Percentiles rank a stretch among this genome's conserved stretches.
phyloP scores from a whole-genome alignment of 139 green algal genomes.

The Chlorella sp. region DNA sequence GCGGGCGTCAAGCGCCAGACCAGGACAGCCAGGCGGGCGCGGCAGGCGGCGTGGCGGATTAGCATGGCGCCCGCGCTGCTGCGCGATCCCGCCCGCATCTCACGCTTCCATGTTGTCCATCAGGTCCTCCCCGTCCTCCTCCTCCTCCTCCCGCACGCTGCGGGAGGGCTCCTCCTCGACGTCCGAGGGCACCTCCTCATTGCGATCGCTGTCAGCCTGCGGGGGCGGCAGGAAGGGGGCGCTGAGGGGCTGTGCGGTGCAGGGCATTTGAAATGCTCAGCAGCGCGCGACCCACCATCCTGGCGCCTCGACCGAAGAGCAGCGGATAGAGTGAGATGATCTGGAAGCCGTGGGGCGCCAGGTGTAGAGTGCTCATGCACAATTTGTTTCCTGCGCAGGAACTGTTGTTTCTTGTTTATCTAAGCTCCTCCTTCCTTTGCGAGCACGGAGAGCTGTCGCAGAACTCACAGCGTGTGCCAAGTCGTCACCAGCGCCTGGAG shows the following conservation, averaged over 20 bases:
- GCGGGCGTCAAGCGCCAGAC: background rate
- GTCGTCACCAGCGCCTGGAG: no score
- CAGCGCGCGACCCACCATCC: no score
- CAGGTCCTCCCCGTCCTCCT: conserved; percentile 88
- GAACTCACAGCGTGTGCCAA: no score
- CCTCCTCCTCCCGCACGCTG: conserved; percentile 14
- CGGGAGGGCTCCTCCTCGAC: conserved; percentile 28
- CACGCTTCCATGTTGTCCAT: conserved; percentile 84
- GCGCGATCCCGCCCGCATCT: background rate
- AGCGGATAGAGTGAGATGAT: no score
- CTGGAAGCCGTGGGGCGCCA: no score
- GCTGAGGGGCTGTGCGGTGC: background rate
- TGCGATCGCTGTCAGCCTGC: conserved; percentile 31
- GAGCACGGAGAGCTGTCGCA: no score
- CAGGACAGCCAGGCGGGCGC: background rate
- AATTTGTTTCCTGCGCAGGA: no score
- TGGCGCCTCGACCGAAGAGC: no score
- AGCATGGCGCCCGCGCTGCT: background rate
- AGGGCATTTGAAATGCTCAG: background rate
- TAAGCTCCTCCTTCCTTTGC: no score
- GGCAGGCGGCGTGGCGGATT: background rate
- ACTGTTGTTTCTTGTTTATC: no score
- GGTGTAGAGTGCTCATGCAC: no score
- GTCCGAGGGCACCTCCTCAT: conserved; percentile 30
- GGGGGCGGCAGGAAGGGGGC: background rate